Conservation (phyloP, 768 basidiomycete species). For the Mycena vulgaris region DNA sequence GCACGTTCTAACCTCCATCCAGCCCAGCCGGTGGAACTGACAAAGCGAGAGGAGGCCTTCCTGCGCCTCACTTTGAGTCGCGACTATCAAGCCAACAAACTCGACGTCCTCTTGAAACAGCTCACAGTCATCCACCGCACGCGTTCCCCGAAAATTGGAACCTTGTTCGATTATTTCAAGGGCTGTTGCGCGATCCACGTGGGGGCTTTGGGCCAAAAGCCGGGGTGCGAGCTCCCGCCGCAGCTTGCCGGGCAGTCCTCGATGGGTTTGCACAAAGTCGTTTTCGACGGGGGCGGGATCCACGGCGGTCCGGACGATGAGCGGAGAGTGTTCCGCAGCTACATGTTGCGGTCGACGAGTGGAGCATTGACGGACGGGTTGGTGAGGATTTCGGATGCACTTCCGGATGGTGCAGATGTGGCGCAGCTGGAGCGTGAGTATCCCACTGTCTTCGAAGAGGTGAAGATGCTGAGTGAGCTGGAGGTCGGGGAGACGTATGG, state of each 20-base stretch:
- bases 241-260: neutral
- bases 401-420: neutral
- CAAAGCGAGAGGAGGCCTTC: neutral
- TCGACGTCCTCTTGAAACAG: too few relatives aligned
- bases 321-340: too few relatives aligned
- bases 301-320: too few relatives aligned
- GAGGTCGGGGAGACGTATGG: neutral
- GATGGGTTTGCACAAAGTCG: too few relatives aligned
- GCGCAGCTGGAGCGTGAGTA: neutral
- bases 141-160: neutral
- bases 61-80: neutral
- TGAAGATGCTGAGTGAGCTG: neutral
- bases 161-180: neutral
- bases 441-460: neutral
- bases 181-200: neutral
- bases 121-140: neutral
- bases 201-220: neutral
- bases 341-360: too few relatives aligned
- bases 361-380: neutral
- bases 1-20: too few relatives aligned
- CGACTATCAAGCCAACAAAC: constrained; percentile 3
- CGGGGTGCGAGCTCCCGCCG: neutral
- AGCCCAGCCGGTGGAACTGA: too few relatives aligned
- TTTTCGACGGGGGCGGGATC: too few relatives aligned
- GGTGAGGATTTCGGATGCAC: neutral